These are phyloP conservation scores for Barnettozyma vustinii DNA, from an alignment of 805 yeast species.

Conservation along the genomic window DNA sequence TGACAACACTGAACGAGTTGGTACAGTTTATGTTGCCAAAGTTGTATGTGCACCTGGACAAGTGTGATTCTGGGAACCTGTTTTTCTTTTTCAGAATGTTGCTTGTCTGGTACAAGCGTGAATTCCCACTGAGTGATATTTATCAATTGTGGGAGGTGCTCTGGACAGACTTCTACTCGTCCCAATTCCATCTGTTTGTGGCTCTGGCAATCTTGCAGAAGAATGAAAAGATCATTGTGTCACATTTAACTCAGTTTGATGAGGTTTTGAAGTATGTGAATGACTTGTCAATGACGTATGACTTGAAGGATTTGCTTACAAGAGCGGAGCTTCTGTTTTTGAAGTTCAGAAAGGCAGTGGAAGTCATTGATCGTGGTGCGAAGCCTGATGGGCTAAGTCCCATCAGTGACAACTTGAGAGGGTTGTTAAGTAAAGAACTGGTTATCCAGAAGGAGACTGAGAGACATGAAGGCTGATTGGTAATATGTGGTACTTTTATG, in stretches of 20 bases:
- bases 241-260: constrained; percentile 74
- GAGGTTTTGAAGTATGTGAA: constrained; percentile 91
- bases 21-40: constrained; percentile 89
- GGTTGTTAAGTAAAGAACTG: constrained; percentile 52
- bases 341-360: constrained; percentile 74
- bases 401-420: constrained; percentile 48
- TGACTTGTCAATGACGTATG: constrained; percentile 73
- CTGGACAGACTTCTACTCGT: constrained; percentile 81
- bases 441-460: constrained; percentile 56
- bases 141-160: constrained; percentile 85
- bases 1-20: constrained; percentile 75
- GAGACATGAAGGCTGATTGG: constrained; percentile 21
- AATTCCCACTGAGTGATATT: constrained; percentile 73
- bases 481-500: too few relatives aligned
- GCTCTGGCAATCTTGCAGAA: constrained; percentile 88
- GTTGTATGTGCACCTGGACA: constrained; percentile 73
- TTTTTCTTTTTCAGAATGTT: constrained; percentile 95
- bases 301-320: constrained; percentile 71
- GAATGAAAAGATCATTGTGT: constrained; percentile 70
- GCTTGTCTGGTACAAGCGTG: constrained; percentile 92
- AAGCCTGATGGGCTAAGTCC: constrained; percentile 20
- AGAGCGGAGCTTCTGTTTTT: constrained; percentile 80
- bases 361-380: constrained; percentile 50
- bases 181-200: constrained; percentile 84
- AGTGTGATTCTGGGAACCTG: constrained; percentile 83